Evolutionary conservation across 345 rosid species (phyloP).

Genomic region (Kernera saxatilis): DNA sequence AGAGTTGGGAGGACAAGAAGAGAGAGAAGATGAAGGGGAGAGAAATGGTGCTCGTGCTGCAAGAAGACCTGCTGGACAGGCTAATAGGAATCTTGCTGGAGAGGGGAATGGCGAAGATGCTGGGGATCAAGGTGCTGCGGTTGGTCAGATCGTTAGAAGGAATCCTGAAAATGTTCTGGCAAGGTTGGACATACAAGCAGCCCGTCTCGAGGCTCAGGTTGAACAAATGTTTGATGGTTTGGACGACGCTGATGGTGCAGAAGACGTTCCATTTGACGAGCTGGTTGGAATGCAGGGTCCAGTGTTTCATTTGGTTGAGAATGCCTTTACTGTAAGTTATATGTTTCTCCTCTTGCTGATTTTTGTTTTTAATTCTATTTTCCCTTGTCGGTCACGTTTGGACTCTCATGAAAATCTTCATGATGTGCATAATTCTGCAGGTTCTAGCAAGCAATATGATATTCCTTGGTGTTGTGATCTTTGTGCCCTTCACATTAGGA

Average conservation of each 20-base stretch:
- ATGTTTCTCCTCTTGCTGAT: not conserved
- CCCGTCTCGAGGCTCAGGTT: constrained; percentile 97
- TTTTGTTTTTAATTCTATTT: not conserved
- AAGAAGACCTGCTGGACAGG: constrained; percentile 67
- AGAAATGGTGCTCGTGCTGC: constrained; percentile 88
- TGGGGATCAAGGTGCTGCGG: constrained; percentile 74
- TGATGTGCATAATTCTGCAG: constrained; percentile 41
- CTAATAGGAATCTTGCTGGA: constrained; percentile 69
- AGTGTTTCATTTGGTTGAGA: constrained; percentile 97
- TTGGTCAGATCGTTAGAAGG: constrained; percentile 65
- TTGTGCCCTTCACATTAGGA: constrained; percentile 89
- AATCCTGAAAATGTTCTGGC: constrained; percentile 98
- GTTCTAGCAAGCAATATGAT: constrained; percentile 98
- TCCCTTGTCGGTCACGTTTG: not conserved
- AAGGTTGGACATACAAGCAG: constrained; percentile 98
- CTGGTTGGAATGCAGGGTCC: constrained; percentile 99
- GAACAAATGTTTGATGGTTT: constrained; percentile 99
- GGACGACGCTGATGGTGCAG: constrained; percentile 99
- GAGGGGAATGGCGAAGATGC: constrained; percentile 85
- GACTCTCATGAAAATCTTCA: not conserved
- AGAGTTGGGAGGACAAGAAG: constrained; percentile 95
- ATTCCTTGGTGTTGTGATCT: constrained; percentile 94
- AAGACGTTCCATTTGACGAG: constrained; percentile 99
- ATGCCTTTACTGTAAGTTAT: constrained; percentile 91
- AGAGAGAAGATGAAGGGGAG: constrained; percentile 90